Percentiles rank a stretch among this genome's conserved stretches.
Evolutionary conservation across 2,329 filamentous ascomycete species (phyloP).

Genomic region (Hypomyces perniciosus): DNA sequence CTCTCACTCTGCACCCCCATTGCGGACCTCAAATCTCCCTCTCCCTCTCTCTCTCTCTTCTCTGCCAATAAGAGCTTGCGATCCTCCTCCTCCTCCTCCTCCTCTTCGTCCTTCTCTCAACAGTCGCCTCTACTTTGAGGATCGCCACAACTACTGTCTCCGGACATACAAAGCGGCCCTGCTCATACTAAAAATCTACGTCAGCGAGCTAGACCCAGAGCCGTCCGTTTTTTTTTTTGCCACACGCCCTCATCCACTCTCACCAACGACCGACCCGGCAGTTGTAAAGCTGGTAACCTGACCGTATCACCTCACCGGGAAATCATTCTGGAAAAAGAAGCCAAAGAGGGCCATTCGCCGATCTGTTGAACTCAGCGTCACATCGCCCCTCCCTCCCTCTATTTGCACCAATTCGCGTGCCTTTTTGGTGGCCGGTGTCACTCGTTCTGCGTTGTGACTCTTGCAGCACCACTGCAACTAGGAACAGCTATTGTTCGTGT

Average conservation of each 20-base stretch:
- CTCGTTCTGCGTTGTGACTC: slow-evolving; percentile 5
- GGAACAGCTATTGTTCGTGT: neutral
- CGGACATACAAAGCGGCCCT: no score
- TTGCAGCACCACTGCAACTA: slow-evolving; percentile 2
- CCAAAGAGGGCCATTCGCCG: neutral
- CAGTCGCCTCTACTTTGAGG: neutral
- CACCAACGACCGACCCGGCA: no score
- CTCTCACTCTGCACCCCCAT: no score
- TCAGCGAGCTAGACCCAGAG: no score
- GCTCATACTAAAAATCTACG: no score
- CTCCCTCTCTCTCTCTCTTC: neutral
- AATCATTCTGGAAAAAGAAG: neutral
- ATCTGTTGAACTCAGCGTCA: neutral
- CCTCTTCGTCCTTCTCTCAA: neutral
- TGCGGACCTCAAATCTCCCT: no score
- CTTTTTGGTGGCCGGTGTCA: neutral
- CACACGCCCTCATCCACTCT: no score
- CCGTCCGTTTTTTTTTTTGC: no score
- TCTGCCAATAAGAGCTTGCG: neutral
- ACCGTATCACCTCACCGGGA: no score
- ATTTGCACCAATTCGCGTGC: neutral
- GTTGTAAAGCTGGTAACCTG: no score
- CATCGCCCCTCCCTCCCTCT: neutral
- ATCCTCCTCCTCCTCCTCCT: neutral
- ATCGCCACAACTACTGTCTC: neutral